A percentile compares a stretch with the other conserved stretches of the same genome.
These are phyloP conservation scores for Entomortierella lignicola DNA, from an alignment of 192 early-diverging fungal genomes.

Conservation along the genomic window DNA sequence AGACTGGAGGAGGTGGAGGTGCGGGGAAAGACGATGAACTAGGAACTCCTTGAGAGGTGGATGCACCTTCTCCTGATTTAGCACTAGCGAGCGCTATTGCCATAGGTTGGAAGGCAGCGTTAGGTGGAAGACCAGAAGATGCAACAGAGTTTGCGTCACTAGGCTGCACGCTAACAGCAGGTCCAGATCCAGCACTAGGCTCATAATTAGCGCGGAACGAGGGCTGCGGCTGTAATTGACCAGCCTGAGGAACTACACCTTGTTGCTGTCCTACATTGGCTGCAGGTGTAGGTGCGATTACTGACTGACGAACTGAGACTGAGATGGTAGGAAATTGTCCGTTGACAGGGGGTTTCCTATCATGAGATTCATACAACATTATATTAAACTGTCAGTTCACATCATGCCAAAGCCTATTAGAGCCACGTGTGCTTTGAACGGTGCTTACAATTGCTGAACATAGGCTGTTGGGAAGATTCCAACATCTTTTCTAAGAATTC, in stretches of 20 bases:
- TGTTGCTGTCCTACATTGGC: background rate
- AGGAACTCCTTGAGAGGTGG: background rate
- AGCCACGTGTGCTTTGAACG: no score
- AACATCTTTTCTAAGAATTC: slow-evolving; percentile 38
- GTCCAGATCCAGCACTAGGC: slow-evolving; percentile 1
- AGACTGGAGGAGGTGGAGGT: slow-evolving; percentile 22
- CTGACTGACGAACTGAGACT: slow-evolving; percentile 35
- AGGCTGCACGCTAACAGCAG: background rate
- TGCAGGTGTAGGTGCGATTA: slow-evolving; percentile 15
- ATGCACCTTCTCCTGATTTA: background rate
- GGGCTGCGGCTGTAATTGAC: slow-evolving; percentile 24
- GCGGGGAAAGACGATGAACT: slow-evolving; percentile 18
- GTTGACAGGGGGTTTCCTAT: slow-evolving; percentile 20
- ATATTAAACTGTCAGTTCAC: background rate
- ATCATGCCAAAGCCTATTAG: no score
- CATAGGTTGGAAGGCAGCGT: slow-evolving; percentile 17
- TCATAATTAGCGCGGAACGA: slow-evolving; percentile 43
- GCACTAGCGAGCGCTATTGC: slow-evolving; percentile 7
- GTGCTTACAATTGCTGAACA: slow-evolving; percentile 38
- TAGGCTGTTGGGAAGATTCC: slow-evolving; percentile 53
- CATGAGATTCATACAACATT: background rate
- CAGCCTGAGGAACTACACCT: background rate
- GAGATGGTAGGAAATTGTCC: slow-evolving; percentile 33
- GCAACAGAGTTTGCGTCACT: no score
- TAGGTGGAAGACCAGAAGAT: background rate